Evolutionary conservation across 495 filamentous ascomycete species (phyloP).

Genomic region (Penicillium manginii): DNA sequence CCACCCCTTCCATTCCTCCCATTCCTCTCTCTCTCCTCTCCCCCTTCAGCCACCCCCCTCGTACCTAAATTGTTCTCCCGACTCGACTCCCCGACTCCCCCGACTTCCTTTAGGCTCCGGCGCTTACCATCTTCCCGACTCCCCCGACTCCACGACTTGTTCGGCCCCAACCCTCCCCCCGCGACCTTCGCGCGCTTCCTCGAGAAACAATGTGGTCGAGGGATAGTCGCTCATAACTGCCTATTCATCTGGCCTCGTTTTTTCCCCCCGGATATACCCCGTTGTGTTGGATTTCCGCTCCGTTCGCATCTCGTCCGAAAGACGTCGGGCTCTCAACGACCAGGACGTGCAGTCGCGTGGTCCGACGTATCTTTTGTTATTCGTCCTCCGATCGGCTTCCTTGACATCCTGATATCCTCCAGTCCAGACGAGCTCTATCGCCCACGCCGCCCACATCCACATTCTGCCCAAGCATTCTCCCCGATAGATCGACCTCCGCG

Average conservation of each 20-base stretch:
- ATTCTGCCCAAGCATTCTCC: constrained; percentile 6
- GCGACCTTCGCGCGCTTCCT: constrained; percentile 16
- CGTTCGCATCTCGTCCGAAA: constrained; percentile 14
- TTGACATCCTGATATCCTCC: not conserved
- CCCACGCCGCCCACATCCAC: not conserved
- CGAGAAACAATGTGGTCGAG: constrained; percentile 43
- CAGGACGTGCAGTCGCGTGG: not conserved
- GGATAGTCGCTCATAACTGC: constrained; percentile 35
- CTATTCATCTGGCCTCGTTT: constrained; percentile 7
- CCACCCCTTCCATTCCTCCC: not conserved
- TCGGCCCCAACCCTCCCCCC: not conserved
- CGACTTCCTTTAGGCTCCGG: not conserved
- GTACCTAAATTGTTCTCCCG: too few species aligned
- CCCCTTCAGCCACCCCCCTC: constrained; percentile 13
- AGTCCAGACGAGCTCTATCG: constrained; percentile 1
- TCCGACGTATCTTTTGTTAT: too few species aligned
- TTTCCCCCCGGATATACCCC: not conserved
- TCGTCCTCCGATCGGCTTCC: too few species aligned
- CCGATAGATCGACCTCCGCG: not conserved
- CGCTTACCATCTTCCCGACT: not conserved
- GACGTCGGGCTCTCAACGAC: constrained; percentile 3
- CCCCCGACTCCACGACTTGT: not conserved
- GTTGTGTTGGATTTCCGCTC: constrained; percentile 20
- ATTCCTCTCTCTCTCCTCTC: constrained; percentile 1
- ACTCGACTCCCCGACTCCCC: constrained; percentile 4